Conservation (phyloP, 257 asterid species). For the Lycium ferocissimum region DNA sequence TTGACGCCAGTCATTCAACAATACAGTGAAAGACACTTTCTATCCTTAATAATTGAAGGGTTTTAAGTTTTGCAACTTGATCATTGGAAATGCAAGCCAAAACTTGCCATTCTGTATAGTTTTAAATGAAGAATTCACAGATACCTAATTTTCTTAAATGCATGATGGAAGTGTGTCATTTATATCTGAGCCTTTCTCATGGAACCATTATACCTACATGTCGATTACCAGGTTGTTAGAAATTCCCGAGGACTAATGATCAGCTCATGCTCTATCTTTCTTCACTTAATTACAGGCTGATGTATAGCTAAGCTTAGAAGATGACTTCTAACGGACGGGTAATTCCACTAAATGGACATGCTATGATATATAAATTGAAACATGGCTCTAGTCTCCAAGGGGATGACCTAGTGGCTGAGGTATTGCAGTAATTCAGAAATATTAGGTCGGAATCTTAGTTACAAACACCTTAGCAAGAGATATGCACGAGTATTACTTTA, state of each 20-base stretch:
- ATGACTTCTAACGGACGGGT: background rate
- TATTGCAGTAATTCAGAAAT: background rate
- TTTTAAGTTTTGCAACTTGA: constrained; percentile 23
- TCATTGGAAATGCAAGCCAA: constrained; percentile 15
- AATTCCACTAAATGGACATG: background rate
- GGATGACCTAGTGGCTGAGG: background rate
- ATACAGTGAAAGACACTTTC: constrained; percentile 4
- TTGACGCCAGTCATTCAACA: background rate
- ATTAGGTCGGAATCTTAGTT: background rate
- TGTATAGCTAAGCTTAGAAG: background rate
- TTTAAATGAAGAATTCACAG: background rate
- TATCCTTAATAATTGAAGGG: constrained; percentile 23
- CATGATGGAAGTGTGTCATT: constrained; percentile 23
- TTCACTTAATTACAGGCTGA: background rate
- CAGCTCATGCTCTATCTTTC: background rate
- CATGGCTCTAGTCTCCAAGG: background rate
- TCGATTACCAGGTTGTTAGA: background rate
- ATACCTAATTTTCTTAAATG: constrained; percentile 24
- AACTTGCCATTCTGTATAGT: constrained; percentile 34
- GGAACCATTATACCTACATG: background rate
- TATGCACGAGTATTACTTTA: background rate
- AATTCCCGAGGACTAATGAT: background rate
- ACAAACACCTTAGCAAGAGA: background rate
- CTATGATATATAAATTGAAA: background rate
- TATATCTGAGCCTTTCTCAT: background rate